A percentile compares a stretch with the other conserved stretches of the same genome.
Conservation (phyloP, 495 filamentous ascomycete species). For the Hypoxylon fragiforme region DNA sequence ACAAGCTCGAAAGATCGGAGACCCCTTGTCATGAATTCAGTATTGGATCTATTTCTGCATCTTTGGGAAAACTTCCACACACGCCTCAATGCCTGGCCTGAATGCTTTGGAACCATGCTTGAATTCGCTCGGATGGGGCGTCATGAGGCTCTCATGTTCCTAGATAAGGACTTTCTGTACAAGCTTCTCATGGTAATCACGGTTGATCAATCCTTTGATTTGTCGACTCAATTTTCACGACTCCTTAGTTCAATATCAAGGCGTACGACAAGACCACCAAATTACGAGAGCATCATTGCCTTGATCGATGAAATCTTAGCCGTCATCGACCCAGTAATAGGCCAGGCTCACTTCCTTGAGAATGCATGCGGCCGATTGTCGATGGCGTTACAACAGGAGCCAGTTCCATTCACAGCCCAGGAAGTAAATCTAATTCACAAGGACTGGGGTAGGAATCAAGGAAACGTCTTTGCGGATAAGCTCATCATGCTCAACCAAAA, state of each 20-base stretch:
- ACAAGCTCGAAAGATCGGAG: neutral
- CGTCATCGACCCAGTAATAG: slow-evolving; percentile 54
- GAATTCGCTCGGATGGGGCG: slow-evolving; percentile 61
- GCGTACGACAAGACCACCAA: slow-evolving; percentile 54
- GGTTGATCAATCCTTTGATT: slow-evolving; percentile 56
- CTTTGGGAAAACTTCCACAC: slow-evolving; percentile 60
- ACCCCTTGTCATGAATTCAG: slow-evolving; percentile 12
- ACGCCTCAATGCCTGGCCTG: slow-evolving; percentile 70
- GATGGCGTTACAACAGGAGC: slow-evolving; percentile 23
- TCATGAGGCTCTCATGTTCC: slow-evolving; percentile 55
- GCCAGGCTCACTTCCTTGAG: slow-evolving; percentile 49
- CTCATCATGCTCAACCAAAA: slow-evolving; percentile 56
- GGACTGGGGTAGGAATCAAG: slow-evolving; percentile 42
- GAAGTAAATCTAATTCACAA: slow-evolving; percentile 50
- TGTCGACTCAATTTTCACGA: slow-evolving; percentile 46
- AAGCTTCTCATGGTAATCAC: slow-evolving; percentile 64
- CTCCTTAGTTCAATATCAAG: slow-evolving; percentile 52
- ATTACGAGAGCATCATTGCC: slow-evolving; percentile 56
- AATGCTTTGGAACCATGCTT: slow-evolving; percentile 73
- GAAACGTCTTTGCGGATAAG: slow-evolving; percentile 55
- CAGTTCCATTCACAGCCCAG: slow-evolving; percentile 40
- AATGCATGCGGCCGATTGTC: slow-evolving; percentile 31
- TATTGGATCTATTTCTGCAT: slow-evolving; percentile 50
- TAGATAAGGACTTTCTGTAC: slow-evolving; percentile 59
- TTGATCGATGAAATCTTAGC: slow-evolving; percentile 56